These are phyloP conservation scores for Cylindrodendrum hubeiense DNA, from an alignment of 2,329 filamentous ascomycete genomes.

Conservation along the genomic window DNA sequence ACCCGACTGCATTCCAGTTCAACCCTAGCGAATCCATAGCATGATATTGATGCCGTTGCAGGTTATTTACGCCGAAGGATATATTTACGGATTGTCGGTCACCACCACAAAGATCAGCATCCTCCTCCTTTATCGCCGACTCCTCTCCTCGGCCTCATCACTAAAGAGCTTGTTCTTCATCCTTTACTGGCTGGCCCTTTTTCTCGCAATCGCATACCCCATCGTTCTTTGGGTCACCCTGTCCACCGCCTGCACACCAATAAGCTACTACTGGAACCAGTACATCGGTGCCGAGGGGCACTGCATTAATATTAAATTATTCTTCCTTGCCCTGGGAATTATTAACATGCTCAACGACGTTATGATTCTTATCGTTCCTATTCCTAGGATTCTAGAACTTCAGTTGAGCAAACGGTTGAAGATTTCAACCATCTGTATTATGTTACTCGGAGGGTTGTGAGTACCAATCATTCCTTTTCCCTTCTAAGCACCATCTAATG, in stretches of 20 bases:
- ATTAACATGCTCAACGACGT: constrained; percentile 28
- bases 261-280: constrained; percentile 28
- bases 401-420: constrained; percentile 22
- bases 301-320: constrained; percentile 21
- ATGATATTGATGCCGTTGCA: not conserved
- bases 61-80: constrained; percentile 20
- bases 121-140: constrained; percentile 26
- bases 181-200: constrained; percentile 15
- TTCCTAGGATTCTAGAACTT: constrained; percentile 24
- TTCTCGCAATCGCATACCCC: constrained; percentile 4
- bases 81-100: constrained; percentile 19
- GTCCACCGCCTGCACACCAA: constrained; percentile 18
- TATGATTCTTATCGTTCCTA: constrained; percentile 26
- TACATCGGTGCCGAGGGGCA: constrained; percentile 19
- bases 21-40: too few species aligned
- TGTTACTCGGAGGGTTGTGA: constrained; percentile 31
- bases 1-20: not conserved
- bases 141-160: constrained; percentile 13
- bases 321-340: constrained; percentile 22
- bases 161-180: not conserved
- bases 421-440: constrained; percentile 23
- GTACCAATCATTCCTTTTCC: not conserved
- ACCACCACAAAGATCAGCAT: constrained; percentile 25
- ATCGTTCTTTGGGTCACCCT: constrained; percentile 21
- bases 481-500: not conserved